These are phyloP conservation scores for Amylostereum areolatum DNA, from an alignment of 1,284 basidiomycete genomes.

Conservation along the genomic window DNA sequence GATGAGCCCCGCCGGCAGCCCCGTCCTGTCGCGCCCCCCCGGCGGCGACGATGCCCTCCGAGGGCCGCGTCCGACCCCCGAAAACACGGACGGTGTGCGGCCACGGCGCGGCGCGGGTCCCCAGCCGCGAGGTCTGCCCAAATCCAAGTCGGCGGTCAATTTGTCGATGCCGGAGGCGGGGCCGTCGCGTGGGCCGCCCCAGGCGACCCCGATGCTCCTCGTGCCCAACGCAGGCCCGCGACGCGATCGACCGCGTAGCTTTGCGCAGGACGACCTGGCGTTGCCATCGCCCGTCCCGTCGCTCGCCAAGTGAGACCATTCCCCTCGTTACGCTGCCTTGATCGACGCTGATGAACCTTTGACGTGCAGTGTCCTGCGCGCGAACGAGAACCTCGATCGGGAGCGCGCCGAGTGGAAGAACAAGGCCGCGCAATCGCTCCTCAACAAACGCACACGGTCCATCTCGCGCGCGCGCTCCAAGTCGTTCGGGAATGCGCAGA, in stretches of 20 bases:
- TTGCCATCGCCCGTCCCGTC: conserved; percentile 57
- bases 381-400: conserved; percentile 49
- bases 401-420: conserved; percentile 62
- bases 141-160: conserved; percentile 43
- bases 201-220: conserved; percentile 9
- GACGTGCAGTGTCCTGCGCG: conserved; percentile 52
- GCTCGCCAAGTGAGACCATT: conserved; percentile 44
- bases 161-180: conserved; percentile 8
- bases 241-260: conserved; percentile 36
- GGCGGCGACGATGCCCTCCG: too few species aligned
- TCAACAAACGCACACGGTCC: conserved; percentile 55
- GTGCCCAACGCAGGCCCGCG: background rate
- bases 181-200: conserved; percentile 8
- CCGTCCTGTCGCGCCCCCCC: conserved; percentile 1
- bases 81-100: too few species aligned
- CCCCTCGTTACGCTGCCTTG: conserved; percentile 2
- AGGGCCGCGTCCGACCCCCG: too few species aligned
- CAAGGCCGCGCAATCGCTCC: conserved; percentile 56
- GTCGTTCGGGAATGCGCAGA: conserved; percentile 41
- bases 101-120: background rate
- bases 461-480: conserved; percentile 59
- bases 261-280: conserved; percentile 52
- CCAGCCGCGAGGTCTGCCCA: conserved; percentile 32
- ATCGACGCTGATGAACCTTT: conserved; percentile 17
- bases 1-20: background rate